Percentiles rank a stretch among this genome's conserved stretches.
phyloP scores from a whole-genome alignment of 139 green algal species.

The Chlamydomonas sphaeroides region DNA sequence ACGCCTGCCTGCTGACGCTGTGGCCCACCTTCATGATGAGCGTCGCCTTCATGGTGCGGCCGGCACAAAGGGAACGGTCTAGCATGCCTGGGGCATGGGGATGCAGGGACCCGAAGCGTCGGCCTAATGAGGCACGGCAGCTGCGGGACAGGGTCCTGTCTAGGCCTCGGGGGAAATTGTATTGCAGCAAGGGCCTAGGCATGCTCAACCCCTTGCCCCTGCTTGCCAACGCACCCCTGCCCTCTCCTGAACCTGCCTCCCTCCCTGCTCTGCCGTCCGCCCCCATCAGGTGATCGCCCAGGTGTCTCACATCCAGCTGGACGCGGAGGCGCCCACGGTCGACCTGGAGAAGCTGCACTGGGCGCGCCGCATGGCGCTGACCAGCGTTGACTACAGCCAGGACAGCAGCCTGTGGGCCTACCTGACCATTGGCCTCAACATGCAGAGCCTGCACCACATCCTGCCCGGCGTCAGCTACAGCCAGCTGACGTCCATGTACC shows the following conservation, averaged over 20 bases:
- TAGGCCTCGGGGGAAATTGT: no score
- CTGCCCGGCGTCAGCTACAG: slow-evolving; percentile 7
- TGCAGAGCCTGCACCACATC: slow-evolving; percentile 36
- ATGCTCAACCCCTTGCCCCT: no score
- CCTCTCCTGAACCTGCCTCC: neutral
- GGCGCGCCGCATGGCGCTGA: slow-evolving; percentile 20
- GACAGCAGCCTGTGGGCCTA: neutral
- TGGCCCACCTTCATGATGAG: slow-evolving; percentile 30
- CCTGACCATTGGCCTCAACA: slow-evolving; percentile 38
- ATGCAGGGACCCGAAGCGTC: no score
- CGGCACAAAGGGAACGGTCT: no score
- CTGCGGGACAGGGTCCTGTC: no score
- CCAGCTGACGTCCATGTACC: slow-evolving; percentile 8
- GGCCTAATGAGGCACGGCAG: no score
- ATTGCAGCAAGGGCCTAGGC: no score
- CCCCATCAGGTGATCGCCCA: slow-evolving; percentile 12
- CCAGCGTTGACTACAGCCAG: slow-evolving; percentile 28
- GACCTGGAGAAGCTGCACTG: slow-evolving; percentile 26
- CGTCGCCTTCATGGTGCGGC: slow-evolving; percentile 24
- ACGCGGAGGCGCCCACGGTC: slow-evolving; percentile 7
- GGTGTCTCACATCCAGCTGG: slow-evolving; percentile 32
- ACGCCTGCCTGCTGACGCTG: slow-evolving; percentile 2
- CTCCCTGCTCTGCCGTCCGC: neutral
- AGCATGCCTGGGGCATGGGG: no score
- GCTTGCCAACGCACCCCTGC: no score